phyloP scores from a whole-genome alignment of 2,329 filamentous ascomycete species.

The Fusarium protoensiforme region DNA sequence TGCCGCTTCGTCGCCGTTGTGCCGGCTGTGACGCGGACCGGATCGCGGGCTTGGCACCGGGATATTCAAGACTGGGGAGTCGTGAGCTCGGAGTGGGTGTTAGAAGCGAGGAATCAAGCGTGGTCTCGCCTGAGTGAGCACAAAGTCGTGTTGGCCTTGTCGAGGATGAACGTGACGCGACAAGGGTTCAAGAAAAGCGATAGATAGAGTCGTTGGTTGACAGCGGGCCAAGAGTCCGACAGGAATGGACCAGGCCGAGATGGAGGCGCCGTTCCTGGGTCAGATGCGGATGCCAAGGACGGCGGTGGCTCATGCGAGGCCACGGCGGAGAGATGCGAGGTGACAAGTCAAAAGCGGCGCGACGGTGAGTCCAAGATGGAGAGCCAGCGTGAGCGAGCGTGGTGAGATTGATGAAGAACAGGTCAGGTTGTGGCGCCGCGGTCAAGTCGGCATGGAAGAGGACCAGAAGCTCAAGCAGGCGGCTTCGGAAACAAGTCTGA shows the following conservation, averaged over 20 bases:
- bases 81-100: neutral
- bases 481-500: constrained; percentile 5
- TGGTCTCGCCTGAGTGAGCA: constrained; percentile 1
- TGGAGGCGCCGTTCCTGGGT: constrained; percentile 20
- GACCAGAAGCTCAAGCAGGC: neutral
- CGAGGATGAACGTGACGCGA: neutral
- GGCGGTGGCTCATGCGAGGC: constrained; percentile 1
- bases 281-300: neutral
- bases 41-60: constrained; percentile 10
- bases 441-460: neutral
- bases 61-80: neutral
- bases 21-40: constrained; percentile 11
- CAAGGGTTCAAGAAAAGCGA: constrained; percentile 7
- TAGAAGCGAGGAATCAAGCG: neutral
- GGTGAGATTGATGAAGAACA: neutral
- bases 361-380: neutral
- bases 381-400: neutral
- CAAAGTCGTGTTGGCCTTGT: constrained; percentile 10
- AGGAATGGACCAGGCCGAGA: constrained; percentile 13
- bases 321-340: neutral
- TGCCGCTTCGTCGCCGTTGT: constrained; percentile 12
- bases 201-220: constrained; percentile 25
- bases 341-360: neutral
- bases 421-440: neutral
- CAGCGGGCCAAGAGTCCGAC: constrained; percentile 3